Evolutionary conservation across 108 stramenopile genomes (phyloP).

Genomic region (Fragilariopsis cylindrus): DNA sequence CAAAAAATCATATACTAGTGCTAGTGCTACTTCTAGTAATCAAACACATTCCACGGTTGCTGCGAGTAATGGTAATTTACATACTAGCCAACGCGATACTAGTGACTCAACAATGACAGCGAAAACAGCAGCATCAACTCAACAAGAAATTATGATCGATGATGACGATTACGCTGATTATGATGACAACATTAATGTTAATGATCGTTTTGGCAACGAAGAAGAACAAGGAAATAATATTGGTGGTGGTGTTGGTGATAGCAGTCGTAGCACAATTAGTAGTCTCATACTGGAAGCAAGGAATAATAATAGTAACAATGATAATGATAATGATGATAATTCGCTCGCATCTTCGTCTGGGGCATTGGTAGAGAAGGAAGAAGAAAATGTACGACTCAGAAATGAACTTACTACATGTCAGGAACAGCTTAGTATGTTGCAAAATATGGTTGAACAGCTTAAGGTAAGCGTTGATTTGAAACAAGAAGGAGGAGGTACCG

Average conservation of each 20-base stretch:
- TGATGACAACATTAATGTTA: not conserved
- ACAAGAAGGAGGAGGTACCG: conserved; percentile 5
- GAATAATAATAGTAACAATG: too few relatives aligned
- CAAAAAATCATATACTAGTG: too few relatives aligned
- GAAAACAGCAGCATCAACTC: conserved; percentile 10
- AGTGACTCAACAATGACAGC: not conserved
- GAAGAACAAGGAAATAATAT: conserved; percentile 14
- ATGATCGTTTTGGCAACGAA: conserved; percentile 1
- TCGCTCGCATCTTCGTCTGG: not conserved
- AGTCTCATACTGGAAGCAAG: too few relatives aligned
- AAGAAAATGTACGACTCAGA: conserved; percentile 43
- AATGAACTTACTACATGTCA: conserved; percentile 43
- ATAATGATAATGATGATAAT: not conserved
- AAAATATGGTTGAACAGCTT: conserved; percentile 42
- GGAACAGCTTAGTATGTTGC: conserved; percentile 45
- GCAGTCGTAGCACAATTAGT: too few relatives aligned
- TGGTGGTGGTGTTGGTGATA: not conserved
- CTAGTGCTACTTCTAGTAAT: too few relatives aligned
- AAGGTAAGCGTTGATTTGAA: conserved; percentile 19
- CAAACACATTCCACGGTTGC: too few relatives aligned
- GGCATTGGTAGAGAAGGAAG: conserved; percentile 28
- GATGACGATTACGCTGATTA: conserved; percentile 5
- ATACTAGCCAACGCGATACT: too few relatives aligned
- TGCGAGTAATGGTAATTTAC: too few relatives aligned
- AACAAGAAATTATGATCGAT: conserved; percentile 7